A percentile compares a stretch with the other conserved stretches of the same genome.
Conservation (phyloP, 495 filamentous ascomycete genomes). For the Tetracladium marchalianum region DNA sequence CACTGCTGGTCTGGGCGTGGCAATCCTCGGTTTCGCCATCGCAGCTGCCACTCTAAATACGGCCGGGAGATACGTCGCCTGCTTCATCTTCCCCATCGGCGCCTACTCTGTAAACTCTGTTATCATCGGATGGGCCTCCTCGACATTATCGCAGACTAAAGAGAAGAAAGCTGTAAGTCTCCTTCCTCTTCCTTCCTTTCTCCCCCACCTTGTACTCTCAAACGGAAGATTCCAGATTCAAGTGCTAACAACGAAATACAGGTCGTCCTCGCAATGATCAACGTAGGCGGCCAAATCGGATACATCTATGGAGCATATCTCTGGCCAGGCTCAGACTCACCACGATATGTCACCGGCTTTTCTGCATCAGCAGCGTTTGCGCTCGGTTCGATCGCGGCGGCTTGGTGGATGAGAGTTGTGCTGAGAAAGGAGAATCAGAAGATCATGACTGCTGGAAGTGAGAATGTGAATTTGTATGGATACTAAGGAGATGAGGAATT, state of each 20-base stretch:
- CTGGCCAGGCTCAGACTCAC: conserved; percentile 32
- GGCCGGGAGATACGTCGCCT: conserved; percentile 38
- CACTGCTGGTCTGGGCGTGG: conserved; percentile 8
- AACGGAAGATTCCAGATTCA: too few species aligned
- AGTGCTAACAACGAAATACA: background rate
- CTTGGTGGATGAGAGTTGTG: conserved; percentile 13
- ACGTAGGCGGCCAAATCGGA: conserved; percentile 30
- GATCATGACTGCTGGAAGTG: background rate
- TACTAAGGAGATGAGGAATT: too few species aligned
- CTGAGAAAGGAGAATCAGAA: conserved; percentile 4
- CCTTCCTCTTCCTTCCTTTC: too few species aligned
- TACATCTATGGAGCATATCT: conserved; percentile 38
- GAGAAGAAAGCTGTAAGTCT: conserved; percentile 29
- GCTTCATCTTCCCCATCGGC: conserved; percentile 33
- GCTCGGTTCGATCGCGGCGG: conserved; percentile 13
- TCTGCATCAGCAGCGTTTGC: conserved; percentile 18
- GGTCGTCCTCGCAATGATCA: conserved; percentile 33
- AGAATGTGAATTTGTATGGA: too few species aligned
- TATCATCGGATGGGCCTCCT: conserved; percentile 31
- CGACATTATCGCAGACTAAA: conserved; percentile 29
- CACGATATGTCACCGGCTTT: conserved; percentile 28
- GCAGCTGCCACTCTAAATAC: conserved; percentile 26
- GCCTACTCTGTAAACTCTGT: conserved; percentile 34
- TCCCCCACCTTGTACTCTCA: too few species aligned
- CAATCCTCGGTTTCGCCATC: conserved; percentile 12